Evolutionary conservation across 495 filamentous ascomycete species (phyloP).

Genomic region (Diplogelasinospora grovesii): DNA sequence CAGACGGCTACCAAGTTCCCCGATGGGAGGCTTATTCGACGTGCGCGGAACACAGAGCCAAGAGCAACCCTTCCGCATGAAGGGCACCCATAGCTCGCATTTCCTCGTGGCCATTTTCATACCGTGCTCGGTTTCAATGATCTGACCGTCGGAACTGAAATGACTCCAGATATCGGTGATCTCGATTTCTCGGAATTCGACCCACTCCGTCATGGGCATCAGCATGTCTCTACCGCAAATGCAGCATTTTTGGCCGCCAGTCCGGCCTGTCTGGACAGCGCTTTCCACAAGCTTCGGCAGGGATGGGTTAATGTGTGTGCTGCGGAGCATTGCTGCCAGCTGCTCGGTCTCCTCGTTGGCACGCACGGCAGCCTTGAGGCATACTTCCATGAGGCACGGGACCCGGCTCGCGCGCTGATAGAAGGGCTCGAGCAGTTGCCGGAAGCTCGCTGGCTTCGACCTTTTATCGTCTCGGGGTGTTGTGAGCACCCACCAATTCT

Average conservation of each 20-base stretch:
- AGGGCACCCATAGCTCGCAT: slow-evolving; percentile 52
- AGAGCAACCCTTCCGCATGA: slow-evolving; percentile 58
- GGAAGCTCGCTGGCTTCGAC: no score
- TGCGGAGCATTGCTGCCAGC: neutral
- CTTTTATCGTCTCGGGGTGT: slow-evolving; percentile 8
- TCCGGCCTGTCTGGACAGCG: slow-evolving; percentile 5
- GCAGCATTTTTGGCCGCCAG: slow-evolving; percentile 18
- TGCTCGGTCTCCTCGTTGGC: slow-evolving; percentile 7
- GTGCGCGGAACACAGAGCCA: slow-evolving; percentile 51
- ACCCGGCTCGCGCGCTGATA: no score
- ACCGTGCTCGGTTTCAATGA: neutral
- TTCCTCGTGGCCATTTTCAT: slow-evolving; percentile 13
- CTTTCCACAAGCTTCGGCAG: slow-evolving; percentile 8
- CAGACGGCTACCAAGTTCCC: no score
- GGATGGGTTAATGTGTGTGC: slow-evolving; percentile 2
- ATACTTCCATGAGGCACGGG: no score
- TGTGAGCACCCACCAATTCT: slow-evolving; percentile 16
- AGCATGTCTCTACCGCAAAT: slow-evolving; percentile 19
- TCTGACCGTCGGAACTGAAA: no score
- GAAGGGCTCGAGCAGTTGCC: no score
- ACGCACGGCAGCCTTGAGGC: slow-evolving; percentile 10
- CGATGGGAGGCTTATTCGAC: neutral
- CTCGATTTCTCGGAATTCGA: slow-evolving; percentile 22
- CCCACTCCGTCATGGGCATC: slow-evolving; percentile 21
- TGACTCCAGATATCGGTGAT: neutral